Evolutionary conservation across 2,329 filamentous ascomycete genomes (phyloP).

Genomic region (Colletotrichum liaoningense): DNA sequence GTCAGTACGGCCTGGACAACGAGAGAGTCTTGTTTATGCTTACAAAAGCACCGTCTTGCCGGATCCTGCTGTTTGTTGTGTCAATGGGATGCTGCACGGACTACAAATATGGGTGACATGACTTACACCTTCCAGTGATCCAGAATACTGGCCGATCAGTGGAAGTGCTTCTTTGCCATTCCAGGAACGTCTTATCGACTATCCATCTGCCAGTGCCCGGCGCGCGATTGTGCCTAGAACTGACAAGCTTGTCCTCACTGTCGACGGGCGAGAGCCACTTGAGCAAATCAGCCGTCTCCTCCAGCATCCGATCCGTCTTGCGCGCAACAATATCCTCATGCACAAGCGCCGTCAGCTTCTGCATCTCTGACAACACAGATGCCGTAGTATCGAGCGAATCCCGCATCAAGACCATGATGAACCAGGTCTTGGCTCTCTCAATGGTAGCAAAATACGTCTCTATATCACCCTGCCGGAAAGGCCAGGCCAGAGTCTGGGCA

Average conservation of each 20-base stretch:
- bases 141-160: conserved; percentile 38
- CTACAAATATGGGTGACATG: neutral
- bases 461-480: conserved; percentile 37
- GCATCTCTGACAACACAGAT: conserved; percentile 38
- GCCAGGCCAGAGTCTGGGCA: conserved; percentile 36
- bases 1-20: neutral
- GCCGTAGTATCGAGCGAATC: conserved; percentile 38
- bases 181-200: conserved; percentile 31
- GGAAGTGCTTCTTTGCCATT: conserved; percentile 33
- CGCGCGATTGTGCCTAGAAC: conserved; percentile 33
- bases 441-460: conserved; percentile 38
- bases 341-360: conserved; percentile 36
- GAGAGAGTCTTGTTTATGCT: neutral
- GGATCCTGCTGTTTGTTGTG: conserved; percentile 38
- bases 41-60: conserved; percentile 44
- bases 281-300: conserved; percentile 35
- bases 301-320: conserved; percentile 31
- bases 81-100: neutral
- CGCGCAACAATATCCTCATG: conserved; percentile 39
- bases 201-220: conserved; percentile 39
- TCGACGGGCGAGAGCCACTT: conserved; percentile 39
- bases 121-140: conserved; percentile 41
- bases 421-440: conserved; percentile 42
- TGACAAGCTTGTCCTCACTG: conserved; percentile 32
- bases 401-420: conserved; percentile 40